Evolutionary conservation across 129 eudicot species (phyloP).

Genomic region (Tagetes erecta): DNA sequence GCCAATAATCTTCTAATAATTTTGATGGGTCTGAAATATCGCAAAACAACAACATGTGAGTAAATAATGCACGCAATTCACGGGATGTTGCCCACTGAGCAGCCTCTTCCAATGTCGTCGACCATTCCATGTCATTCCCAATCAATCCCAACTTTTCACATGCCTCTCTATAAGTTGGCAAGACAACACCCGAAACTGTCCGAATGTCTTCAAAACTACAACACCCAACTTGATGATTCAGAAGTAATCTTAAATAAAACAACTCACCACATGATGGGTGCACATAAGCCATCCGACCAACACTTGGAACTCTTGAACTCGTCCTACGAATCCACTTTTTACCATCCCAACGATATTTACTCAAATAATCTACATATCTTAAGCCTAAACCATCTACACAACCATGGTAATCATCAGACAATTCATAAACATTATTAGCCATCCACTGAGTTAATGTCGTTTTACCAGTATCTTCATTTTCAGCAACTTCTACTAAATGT

Average conservation of each 20-base stretch:
- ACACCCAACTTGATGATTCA: neutral
- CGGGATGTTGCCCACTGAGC: neutral
- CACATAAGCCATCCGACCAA: neutral
- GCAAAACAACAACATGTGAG: no score
- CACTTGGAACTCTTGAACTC: neutral
- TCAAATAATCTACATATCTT: neutral
- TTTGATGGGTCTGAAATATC: no score
- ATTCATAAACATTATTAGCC: neutral
- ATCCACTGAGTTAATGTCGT: neutral
- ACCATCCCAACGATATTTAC: neutral
- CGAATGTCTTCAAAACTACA: neutral
- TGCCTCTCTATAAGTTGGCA: neutral
- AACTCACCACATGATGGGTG: neutral
- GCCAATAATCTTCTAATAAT: no score
- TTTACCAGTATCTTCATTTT: neutral
- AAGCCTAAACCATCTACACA: neutral
- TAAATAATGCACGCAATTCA: no score
- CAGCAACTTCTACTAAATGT: neutral
- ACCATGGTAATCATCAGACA: no score
- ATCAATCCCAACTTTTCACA: constrained; percentile 1
- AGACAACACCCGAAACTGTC: neutral
- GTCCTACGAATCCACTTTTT: neutral
- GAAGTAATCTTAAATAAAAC: neutral
- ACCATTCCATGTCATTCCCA: constrained; percentile 2
- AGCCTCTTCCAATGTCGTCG: neutral